Percentiles rank a stretch among this genome's conserved stretches.
Conservation (phyloP, 2,329 filamentous ascomycete genomes). For the Geoglossum cookeanum region DNA sequence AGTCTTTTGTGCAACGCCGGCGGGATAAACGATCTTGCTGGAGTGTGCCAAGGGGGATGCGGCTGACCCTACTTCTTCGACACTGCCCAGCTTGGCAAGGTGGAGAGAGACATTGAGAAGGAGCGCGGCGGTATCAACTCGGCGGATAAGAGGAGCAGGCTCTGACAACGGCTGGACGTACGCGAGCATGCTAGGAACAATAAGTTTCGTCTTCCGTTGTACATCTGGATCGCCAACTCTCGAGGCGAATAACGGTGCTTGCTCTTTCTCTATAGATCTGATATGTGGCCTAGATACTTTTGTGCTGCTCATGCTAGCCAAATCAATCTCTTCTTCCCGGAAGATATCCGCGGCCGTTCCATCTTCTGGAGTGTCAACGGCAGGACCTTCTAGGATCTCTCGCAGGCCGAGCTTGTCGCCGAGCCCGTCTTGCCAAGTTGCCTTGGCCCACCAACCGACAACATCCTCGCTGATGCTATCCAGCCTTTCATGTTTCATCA, state of each 20-base stretch:
- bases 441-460: conserved; percentile 88
- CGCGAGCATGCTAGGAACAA: conserved; percentile 55
- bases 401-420: conserved; percentile 57
- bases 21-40: conserved; percentile 65
- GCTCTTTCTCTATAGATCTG: not conserved
- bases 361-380: conserved; percentile 10
- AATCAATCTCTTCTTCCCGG: conserved; percentile 34
- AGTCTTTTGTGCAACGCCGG: conserved; percentile 59
- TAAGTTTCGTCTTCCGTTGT: conserved; percentile 15
- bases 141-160: conserved; percentile 50
- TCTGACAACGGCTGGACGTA: conserved; percentile 50
- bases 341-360: conserved; percentile 21
- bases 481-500: conserved; percentile 59
- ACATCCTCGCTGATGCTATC: conserved; percentile 85
- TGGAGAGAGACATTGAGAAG: conserved; percentile 67
- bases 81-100: conserved; percentile 59
- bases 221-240: not conserved
- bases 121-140: conserved; percentile 72
- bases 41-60: conserved; percentile 59
- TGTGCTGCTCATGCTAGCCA: conserved; percentile 34
- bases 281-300: conserved; percentile 15
- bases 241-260: conserved; percentile 14
- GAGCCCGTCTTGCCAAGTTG: conserved; percentile 71
- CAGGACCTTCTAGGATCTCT: conserved; percentile 36
- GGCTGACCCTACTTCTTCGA: conserved; percentile 39